phyloP scores from a whole-genome alignment of 305 asterid genomes.

The Fraxinus baroniana region DNA sequence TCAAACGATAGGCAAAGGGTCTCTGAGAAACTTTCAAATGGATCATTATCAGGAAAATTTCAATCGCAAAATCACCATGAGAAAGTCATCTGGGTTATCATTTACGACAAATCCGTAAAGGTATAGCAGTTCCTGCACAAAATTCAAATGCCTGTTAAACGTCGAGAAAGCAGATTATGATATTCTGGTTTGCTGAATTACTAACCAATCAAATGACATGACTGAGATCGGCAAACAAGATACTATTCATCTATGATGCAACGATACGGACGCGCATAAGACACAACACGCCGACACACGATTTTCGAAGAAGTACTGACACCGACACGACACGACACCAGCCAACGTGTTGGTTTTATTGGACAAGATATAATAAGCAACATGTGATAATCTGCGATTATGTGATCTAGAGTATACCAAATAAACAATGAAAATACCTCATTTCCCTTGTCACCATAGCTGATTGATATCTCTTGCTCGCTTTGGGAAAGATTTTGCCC shows the following conservation, averaged over 20 bases:
- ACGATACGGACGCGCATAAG: not conserved
- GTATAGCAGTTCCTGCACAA: constrained; percentile 82
- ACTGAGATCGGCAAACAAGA: not conserved
- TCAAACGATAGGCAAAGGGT: not conserved
- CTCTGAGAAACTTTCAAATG: not conserved
- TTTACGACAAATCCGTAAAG: constrained; percentile 81
- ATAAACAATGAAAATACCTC: constrained; percentile 55
- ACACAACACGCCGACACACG: not conserved
- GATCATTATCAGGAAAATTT: not conserved
- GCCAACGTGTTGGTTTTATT: not conserved
- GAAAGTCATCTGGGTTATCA: constrained; percentile 87
- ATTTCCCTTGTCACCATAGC: constrained; percentile 92
- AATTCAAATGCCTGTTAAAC: constrained; percentile 13
- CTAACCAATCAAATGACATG: not conserved
- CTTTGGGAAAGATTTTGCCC: constrained; percentile 40
- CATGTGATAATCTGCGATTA: not conserved
- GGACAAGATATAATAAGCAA: not conserved
- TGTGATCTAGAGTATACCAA: not conserved
- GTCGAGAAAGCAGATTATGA: constrained; percentile 4
- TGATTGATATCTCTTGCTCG: constrained; percentile 75
- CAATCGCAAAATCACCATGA: constrained; percentile 55
- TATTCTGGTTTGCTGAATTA: not conserved
- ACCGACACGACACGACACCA: not conserved
- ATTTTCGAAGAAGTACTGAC: not conserved
- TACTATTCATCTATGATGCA: not conserved